Evolutionary conservation across 495 filamentous ascomycete species (phyloP), one percentile per base, ranked within the genome.

Genomic region (Mytilinidion resinicola): DNA sequence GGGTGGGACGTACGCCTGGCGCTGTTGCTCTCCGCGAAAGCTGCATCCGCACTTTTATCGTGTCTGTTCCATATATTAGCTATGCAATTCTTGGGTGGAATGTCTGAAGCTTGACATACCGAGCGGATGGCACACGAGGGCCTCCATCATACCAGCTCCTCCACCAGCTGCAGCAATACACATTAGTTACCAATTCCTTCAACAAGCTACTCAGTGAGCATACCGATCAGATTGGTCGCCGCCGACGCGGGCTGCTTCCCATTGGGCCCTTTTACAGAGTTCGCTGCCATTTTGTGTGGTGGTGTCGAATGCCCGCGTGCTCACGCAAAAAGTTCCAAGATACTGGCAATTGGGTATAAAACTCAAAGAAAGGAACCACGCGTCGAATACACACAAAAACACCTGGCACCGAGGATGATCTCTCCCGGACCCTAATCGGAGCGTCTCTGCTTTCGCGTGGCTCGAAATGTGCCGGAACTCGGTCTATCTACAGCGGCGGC

Each of bases 41-140:
- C 76, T 99, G 95, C 95, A 99, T 99, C 61, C 95, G 95, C 53
- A 99, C 95, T 83, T 99, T 96, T 78, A 96, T 92, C 25, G 90
- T 96, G 70, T 96, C 91, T 86, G 67, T 19, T 38, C 12, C 2
- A 1, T 11, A 15, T 30, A 41, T 61, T 35, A 64, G 60, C 15
- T 47, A 12, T 51, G 17, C 50, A 30, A 30, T 41, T 30, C 14
- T 56, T 30, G 19, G 35, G 51, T 39, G 55, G 34, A 33, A 44
- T 39, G 48, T 0, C 34, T 15, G 20, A 15, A 15, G 35, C 5
- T 59, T n/a, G 9, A 73, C 80, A 61, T 80, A 95, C 89, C 89
- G 34, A 99, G 80, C 56, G 95, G 95, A 78, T 99, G 95, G 74
- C 95, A 99, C 58, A 82, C 90, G 51, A 99, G 83, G 30, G 95